These are phyloP conservation scores for Xylariaceae sp. DNA, from an alignment of 2,329 filamentous ascomycete genomes.

Conservation along the genomic window DNA sequence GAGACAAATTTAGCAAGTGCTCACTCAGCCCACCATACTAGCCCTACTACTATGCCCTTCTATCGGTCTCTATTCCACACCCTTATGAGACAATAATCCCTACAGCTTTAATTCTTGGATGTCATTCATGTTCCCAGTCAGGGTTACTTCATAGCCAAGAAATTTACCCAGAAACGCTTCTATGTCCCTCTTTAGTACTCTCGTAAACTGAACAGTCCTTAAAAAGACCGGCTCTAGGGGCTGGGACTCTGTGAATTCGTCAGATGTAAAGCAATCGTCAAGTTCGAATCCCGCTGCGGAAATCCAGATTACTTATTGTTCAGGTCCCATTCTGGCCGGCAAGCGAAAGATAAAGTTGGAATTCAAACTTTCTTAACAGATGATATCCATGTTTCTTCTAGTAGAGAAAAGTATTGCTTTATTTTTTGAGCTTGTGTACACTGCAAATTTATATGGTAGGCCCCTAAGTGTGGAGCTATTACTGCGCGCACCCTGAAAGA, in stretches of 20 bases:
- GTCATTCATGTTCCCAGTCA: neutral
- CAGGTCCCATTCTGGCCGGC: constrained; percentile 6
- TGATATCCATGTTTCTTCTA: neutral
- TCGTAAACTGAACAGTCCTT: neutral
- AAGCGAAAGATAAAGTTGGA: constrained; percentile 10
- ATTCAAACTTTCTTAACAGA: neutral
- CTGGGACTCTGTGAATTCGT: neutral
- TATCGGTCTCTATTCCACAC: too few relatives aligned
- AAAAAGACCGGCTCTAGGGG: neutral
- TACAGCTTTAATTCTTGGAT: too few relatives aligned
- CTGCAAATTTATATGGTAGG: too few relatives aligned
- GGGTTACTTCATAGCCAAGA: neutral
- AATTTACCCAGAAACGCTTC: constrained; percentile 6
- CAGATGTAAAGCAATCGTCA: too few relatives aligned
- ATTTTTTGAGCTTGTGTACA: too few relatives aligned
- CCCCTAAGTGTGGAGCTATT: too few relatives aligned
- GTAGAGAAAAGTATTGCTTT: too few relatives aligned
- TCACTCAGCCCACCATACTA: too few relatives aligned
- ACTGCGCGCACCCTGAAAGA: too few relatives aligned
- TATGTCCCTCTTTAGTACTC: neutral
- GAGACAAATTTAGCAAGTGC: too few relatives aligned
- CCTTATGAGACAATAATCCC: too few relatives aligned
- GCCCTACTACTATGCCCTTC: too few relatives aligned
- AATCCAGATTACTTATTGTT: constrained; percentile 5
- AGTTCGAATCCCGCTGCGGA: neutral